Conservation (phyloP, 305 asterid genomes). For the Withania somnifera region DNA sequence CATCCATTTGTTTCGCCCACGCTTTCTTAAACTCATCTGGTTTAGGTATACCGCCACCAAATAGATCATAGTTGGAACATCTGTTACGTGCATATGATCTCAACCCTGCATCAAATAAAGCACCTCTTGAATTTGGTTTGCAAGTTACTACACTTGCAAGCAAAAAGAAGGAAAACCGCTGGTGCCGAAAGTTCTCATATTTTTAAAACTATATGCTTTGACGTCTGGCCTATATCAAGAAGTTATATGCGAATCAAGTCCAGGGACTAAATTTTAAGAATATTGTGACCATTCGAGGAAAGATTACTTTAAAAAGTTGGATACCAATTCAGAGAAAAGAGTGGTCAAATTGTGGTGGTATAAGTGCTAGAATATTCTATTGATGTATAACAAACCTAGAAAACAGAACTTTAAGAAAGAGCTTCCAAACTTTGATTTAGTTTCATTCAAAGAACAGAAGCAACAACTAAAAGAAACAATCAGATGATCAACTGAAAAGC, state of each 20-base stretch:
- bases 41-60: slow-evolving; percentile 53
- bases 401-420: background rate
- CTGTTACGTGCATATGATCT: slow-evolving; percentile 52
- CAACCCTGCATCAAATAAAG: slow-evolving; percentile 28
- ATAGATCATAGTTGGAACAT: slow-evolving; percentile 55
- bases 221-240: background rate
- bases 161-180: background rate
- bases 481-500: background rate
- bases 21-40: slow-evolving; percentile 59
- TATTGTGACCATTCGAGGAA: background rate
- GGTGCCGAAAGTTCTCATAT: background rate
- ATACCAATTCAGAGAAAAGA: background rate
- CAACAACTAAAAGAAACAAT: background rate
- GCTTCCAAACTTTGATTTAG: background rate
- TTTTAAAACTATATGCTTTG: background rate
- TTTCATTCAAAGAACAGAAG: background rate
- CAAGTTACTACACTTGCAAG: background rate
- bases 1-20: slow-evolving; percentile 75
- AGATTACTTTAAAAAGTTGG: background rate
- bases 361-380: background rate
- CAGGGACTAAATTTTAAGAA: background rate
- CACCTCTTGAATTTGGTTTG: background rate
- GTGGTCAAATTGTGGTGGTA: background rate
- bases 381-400: background rate
- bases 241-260: background rate